Conservation (phyloP, 2,329 filamentous ascomycete species). For the Aspergillus sp. region DNA sequence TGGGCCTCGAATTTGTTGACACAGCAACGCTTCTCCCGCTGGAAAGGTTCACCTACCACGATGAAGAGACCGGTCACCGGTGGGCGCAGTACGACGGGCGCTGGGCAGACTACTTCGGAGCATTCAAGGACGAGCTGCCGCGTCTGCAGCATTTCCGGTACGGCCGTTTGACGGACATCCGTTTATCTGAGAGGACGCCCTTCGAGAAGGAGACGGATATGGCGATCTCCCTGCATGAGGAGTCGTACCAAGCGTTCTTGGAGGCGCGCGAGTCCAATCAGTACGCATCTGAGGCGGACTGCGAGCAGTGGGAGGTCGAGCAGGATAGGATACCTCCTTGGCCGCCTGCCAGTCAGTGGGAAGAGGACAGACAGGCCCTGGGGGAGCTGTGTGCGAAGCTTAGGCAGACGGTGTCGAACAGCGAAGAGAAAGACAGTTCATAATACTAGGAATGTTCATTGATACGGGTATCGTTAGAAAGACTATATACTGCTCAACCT, state of each 20-base stretch:
- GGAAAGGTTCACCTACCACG: neutral
- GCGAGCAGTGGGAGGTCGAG: too few species aligned
- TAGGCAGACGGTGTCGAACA: neutral
- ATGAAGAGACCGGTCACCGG: too few species aligned
- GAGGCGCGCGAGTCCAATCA: conserved; percentile 20
- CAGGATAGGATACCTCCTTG: neutral
- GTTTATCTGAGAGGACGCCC: conserved; percentile 6
- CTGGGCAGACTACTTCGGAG: neutral
- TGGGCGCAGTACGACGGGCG: neutral
- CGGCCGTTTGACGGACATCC: conserved; percentile 8
- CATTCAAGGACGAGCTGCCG: neutral
- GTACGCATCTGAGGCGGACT: conserved; percentile 15
- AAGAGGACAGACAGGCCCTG: conserved; percentile 19
- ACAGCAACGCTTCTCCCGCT: neutral
- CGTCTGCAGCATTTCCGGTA: neutral
- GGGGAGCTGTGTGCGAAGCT: conserved; percentile 14
- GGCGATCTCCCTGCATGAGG: conserved; percentile 9
- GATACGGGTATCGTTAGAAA: too few species aligned
- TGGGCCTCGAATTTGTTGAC: neutral
- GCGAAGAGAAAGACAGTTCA: too few species aligned
- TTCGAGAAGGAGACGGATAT: conserved; percentile 22
- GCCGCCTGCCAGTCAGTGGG: neutral
- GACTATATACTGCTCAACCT: neutral
- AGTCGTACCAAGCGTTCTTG: conserved; percentile 22
- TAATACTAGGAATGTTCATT: too few species aligned